Percentiles rank a stretch among this genome's conserved stretches.
Evolutionary conservation across 176 grass and related monocot genomes (phyloP).

Genomic region (Carex pumila): DNA sequence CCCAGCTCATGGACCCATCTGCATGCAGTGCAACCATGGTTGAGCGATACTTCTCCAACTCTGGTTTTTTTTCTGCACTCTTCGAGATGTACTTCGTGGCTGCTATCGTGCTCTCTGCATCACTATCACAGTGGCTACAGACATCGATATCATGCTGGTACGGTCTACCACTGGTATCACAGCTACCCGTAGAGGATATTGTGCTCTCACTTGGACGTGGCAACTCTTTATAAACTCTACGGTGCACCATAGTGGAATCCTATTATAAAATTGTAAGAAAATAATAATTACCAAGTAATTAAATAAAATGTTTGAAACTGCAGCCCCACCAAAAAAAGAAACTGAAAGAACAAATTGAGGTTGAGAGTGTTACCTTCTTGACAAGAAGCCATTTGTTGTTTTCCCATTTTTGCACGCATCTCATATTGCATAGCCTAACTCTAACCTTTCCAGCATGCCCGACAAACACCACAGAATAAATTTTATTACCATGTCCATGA

Average conservation of each 20-base stretch:
- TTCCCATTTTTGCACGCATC: constrained; percentile 48
- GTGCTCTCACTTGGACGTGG: constrained; percentile 43
- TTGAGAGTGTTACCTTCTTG: constrained; percentile 35
- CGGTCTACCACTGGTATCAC: constrained; percentile 33
- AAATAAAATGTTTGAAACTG: neutral
- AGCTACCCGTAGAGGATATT: constrained; percentile 72
- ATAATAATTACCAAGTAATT: neutral
- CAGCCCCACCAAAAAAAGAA: neutral
- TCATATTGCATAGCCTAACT: constrained; percentile 27
- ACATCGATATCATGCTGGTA: constrained; percentile 10
- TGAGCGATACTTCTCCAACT: constrained; percentile 35
- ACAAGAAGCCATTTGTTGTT: constrained; percentile 51
- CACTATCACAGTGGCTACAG: neutral
- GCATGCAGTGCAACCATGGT: constrained; percentile 19
- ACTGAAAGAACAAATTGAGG: neutral
- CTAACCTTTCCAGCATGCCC: constrained; percentile 36
- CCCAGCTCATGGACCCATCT: constrained; percentile 36
- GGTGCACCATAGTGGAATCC: neutral
- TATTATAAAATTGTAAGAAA: neutral
- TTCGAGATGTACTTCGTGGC: neutral
- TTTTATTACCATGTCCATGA: constrained; percentile 12
- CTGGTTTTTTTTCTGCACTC: neutral
- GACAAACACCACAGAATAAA: constrained; percentile 39
- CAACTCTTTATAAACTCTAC: constrained; percentile 28
- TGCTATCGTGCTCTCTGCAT: neutral